Evolutionary conservation across 768 basidiomycete species (phyloP), one percentile per base, ranked within the genome.

Genomic region (Rubroboletus satanas): DNA sequence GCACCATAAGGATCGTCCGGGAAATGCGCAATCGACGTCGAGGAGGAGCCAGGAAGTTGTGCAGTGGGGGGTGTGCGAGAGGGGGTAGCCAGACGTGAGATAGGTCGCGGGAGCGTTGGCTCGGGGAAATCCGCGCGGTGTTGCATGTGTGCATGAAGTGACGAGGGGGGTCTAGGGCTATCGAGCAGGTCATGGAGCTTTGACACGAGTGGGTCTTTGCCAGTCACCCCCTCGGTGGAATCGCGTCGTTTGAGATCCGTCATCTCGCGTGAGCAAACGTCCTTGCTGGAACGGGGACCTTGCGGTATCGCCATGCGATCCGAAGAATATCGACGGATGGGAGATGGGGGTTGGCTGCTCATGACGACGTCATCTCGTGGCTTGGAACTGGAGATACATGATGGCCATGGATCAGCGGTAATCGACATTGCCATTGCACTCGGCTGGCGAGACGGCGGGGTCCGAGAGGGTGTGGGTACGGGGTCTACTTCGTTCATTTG

Each of bases 171-270:
- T 42, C 66, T 59, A 17, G 75, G 67, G 49, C 77, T 77, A 45
- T 72, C 73, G 12, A 83, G 74, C 10, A 83, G 68, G 54, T 80
- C 78, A 31, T 78, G 71, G 8, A 84, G 65, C 54, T 78, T 75
- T 36, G 71, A 65, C 62, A 61, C 73, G 67, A 66, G 62, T 60
- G 61, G 68, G 43, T 71, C 67, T 48, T 70, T 72, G 44, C 21
- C 21, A 21, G 58, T 50, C 61, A 46, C 38, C 54, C 62, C 49
- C 44, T 62, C 66, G 29, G 37, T 26, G 9, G 60, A 61, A 12
- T 63, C 61, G 31, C 62, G 56, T 31, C 62, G 54, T 39, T 64
- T 58, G 14, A 63, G 49, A 45, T 71, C 66, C 35, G 58, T 49
- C 49, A 58, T 54, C 51, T 66, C 71, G 68, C 54, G 57, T n/a